Conservation (phyloP, 2,329 filamentous ascomycete species). For the Fusarium pininemorale region DNA sequence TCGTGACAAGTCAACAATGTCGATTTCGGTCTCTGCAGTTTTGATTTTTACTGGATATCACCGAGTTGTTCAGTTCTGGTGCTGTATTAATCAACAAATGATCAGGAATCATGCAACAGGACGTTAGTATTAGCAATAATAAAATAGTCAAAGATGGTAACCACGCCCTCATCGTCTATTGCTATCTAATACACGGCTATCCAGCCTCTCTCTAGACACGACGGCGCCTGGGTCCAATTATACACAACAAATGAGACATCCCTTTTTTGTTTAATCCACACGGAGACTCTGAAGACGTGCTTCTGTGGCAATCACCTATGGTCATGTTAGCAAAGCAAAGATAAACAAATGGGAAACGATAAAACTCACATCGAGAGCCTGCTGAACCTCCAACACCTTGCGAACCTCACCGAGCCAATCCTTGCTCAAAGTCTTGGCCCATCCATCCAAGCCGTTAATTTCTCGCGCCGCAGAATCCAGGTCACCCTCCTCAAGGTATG, state of each 20-base stretch:
- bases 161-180: slow-evolving; percentile 47
- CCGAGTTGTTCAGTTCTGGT: neutral
- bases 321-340: slow-evolving; percentile 27
- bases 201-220: slow-evolving; percentile 41
- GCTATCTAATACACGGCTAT: slow-evolving; percentile 50
- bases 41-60: neutral
- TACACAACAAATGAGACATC: slow-evolving; percentile 50
- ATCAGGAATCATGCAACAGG: neutral
- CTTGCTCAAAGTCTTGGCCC: slow-evolving; percentile 93
- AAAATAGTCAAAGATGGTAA: slow-evolving; percentile 22
- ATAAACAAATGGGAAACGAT: neutral
- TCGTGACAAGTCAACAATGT: neutral
- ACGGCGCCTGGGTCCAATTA: slow-evolving; percentile 43
- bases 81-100: neutral
- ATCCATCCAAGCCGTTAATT: slow-evolving; percentile 92
- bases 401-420: slow-evolving; percentile 94
- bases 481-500: slow-evolving; percentile 89
- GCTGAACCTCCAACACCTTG: slow-evolving; percentile 92
- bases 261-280: slow-evolving; percentile 68
- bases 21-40: neutral
- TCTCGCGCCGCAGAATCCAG: slow-evolving; percentile 91
- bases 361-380: slow-evolving; percentile 88
- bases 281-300: slow-evolving; percentile 87
- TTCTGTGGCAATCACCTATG: slow-evolving; percentile 86
- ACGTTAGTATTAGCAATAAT: neutral